Conservation (phyloP, 495 filamentous ascomycete species). For the Penicillium lagena region DNA sequence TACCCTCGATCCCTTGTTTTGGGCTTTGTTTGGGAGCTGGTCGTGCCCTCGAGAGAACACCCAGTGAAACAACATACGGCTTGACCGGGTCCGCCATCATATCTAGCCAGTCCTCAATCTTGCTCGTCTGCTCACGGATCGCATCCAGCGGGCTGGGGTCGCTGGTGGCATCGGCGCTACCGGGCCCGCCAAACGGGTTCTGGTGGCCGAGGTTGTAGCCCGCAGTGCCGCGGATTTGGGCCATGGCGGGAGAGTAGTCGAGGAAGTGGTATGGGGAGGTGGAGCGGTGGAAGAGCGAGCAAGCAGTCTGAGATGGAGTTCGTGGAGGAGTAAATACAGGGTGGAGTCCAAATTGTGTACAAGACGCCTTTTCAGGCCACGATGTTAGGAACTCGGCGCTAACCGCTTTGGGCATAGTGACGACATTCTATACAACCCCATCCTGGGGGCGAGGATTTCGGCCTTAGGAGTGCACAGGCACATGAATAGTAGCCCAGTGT, state of each 20-base stretch:
- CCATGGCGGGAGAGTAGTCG: constrained; percentile 50
- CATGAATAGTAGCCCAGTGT: not conserved
- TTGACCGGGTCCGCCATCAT: constrained; percentile 85
- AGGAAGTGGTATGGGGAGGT: constrained; percentile 7
- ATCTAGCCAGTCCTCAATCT: constrained; percentile 94
- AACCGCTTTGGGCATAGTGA: constrained; percentile 27
- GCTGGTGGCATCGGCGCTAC: constrained; percentile 53
- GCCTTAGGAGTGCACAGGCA: too few relatives aligned
- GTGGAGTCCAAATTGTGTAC: constrained; percentile 7
- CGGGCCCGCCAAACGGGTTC: constrained; percentile 63
- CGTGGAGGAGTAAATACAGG: too few relatives aligned
- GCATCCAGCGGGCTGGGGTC: constrained; percentile 86
- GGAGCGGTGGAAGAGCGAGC: too few relatives aligned
- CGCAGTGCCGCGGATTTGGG: constrained; percentile 93
- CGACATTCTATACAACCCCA: constrained; percentile 15
- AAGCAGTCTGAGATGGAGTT: too few relatives aligned
- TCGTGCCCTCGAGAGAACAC: too few relatives aligned
- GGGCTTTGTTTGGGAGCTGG: too few relatives aligned
- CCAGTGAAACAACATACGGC: constrained; percentile 63
- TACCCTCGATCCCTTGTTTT: not conserved
- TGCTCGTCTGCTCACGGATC: constrained; percentile 91
- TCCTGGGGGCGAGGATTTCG: too few relatives aligned
- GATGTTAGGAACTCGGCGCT: constrained; percentile 34
- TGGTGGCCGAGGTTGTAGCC: constrained; percentile 87
- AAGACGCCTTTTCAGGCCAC: constrained; percentile 34